Conservation (phyloP, 139 green algal genomes). For the Gonium pectorale region DNA sequence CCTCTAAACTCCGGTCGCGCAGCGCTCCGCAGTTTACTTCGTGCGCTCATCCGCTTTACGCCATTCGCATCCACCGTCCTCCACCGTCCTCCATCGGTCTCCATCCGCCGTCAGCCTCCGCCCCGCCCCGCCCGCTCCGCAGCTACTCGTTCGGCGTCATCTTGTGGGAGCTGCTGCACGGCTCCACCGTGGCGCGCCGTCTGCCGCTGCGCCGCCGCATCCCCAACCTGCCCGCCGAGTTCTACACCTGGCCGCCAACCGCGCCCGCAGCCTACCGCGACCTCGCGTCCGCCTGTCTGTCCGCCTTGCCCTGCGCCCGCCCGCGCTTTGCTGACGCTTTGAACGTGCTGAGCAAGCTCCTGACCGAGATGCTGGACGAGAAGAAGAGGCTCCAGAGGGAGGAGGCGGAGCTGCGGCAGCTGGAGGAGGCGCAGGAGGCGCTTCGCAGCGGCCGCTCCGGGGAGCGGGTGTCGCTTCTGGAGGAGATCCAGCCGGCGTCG, state of each 20-base stretch:
- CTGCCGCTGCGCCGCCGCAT: slow-evolving; percentile 41
- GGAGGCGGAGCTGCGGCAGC: not conserved
- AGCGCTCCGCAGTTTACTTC: too few species aligned
- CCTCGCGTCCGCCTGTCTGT: slow-evolving; percentile 10
- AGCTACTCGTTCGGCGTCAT: slow-evolving; percentile 42
- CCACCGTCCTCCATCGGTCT: too few species aligned
- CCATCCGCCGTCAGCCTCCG: too few species aligned
- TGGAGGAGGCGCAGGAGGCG: not conserved
- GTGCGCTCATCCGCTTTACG: too few species aligned
- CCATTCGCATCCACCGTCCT: too few species aligned
- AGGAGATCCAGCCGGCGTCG: too few species aligned
- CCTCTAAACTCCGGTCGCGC: too few species aligned
- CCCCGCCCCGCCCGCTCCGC: too few species aligned
- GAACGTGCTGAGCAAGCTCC: not conserved
- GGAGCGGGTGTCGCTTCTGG: too few species aligned
- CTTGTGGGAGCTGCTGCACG: slow-evolving; percentile 40
- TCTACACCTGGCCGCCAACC: slow-evolving; percentile 28
- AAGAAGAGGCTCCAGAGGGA: not conserved
- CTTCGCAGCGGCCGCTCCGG: too few species aligned
- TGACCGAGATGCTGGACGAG: not conserved
- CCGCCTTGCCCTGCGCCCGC: not conserved
- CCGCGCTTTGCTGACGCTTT: slow-evolving; percentile 3
- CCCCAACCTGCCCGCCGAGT: slow-evolving; percentile 33
- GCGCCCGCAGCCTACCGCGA: slow-evolving; percentile 29
- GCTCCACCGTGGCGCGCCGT: slow-evolving; percentile 17